Evolutionary conservation across 2,329 filamentous ascomycete genomes (phyloP).

Genomic region (Penicillium sp.): DNA sequence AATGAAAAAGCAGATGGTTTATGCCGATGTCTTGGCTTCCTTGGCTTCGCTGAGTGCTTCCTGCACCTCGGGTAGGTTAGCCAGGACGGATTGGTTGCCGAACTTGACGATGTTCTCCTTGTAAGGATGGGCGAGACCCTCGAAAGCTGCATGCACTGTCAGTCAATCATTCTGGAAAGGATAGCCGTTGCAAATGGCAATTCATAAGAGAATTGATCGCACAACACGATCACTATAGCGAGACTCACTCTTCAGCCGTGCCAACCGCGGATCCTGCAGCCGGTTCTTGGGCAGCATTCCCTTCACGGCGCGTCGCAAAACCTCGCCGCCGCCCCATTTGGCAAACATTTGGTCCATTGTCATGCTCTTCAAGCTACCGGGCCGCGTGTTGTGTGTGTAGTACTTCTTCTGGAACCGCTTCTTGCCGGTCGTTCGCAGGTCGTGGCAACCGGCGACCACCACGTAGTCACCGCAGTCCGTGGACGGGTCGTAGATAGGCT

Average conservation of each 20-base stretch:
- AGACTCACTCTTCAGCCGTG: constrained; percentile 72
- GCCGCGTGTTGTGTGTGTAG: constrained; percentile 89
- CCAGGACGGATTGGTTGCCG: constrained; percentile 52
- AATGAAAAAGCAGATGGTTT: constrained; percentile 12
- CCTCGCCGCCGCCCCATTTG: constrained; percentile 90
- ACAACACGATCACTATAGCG: not conserved
- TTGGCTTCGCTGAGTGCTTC: constrained; percentile 37
- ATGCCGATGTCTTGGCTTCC: constrained; percentile 33
- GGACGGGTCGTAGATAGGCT: constrained; percentile 94
- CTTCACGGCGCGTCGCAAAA: constrained; percentile 84
- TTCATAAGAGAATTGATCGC: not conserved
- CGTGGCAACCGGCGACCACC: constrained; percentile 83
- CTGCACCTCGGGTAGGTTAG: constrained; percentile 35
- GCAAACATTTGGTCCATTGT: constrained; percentile 94
- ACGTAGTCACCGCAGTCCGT: constrained; percentile 99
- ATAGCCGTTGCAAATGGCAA: not conserved
- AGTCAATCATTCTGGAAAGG: not conserved
- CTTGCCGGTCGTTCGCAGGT: constrained; percentile 83
- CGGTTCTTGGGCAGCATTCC: constrained; percentile 99
- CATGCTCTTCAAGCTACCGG: constrained; percentile 80
- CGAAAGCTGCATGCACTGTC: constrained; percentile 63
- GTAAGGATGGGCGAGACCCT: constrained; percentile 89
- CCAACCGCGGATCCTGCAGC: constrained; percentile 81
- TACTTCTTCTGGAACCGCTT: constrained; percentile 95
- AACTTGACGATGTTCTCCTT: constrained; percentile 80